Evolutionary conservation across 495 filamentous ascomycete species (phyloP).

Genomic region (Penicillium paradoxum): DNA sequence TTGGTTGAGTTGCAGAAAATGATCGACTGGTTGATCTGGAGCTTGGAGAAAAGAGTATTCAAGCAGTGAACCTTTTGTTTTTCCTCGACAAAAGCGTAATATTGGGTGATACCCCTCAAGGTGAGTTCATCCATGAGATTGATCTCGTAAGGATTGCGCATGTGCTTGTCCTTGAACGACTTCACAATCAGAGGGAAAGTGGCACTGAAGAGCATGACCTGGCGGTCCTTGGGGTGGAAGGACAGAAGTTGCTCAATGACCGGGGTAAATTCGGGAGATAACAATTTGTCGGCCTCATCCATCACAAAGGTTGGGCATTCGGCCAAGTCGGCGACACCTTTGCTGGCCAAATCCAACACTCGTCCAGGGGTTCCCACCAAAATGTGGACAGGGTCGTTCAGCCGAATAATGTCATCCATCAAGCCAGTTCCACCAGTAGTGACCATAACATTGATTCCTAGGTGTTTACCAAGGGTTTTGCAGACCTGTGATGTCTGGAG

Average conservation of each 20-base stretch:
- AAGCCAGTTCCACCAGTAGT: slow-evolving; percentile 92
- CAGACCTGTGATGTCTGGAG: slow-evolving; percentile 98
- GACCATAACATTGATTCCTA: slow-evolving; percentile 98
- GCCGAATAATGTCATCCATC: slow-evolving; percentile 93
- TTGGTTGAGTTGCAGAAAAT: slow-evolving; percentile 99
- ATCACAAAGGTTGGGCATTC: slow-evolving; percentile 97
- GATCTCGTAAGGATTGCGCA: slow-evolving; percentile 93
- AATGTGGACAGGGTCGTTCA: slow-evolving; percentile 92
- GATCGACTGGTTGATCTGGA: slow-evolving; percentile 99
- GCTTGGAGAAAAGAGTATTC: slow-evolving; percentile 96
- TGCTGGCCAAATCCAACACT: slow-evolving; percentile 91
- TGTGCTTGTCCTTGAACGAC: slow-evolving; percentile 96
- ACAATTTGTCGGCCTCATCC: slow-evolving; percentile 97
- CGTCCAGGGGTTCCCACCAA: slow-evolving; percentile 95
- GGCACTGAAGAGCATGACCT: slow-evolving; percentile 98
- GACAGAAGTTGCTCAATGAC: slow-evolving; percentile 91
- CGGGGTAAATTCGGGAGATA: slow-evolving; percentile 93
- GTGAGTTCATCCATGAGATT: slow-evolving; percentile 99
- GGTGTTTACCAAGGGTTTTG: slow-evolving; percentile 94
- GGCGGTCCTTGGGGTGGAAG: slow-evolving; percentile 91
- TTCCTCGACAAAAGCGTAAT: slow-evolving; percentile 98
- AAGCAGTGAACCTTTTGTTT: slow-evolving; percentile 99
- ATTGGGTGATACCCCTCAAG: slow-evolving; percentile 95
- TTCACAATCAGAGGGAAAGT: slow-evolving; percentile 97
- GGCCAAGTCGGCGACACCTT: slow-evolving; percentile 92